phyloP scores from a whole-genome alignment of 805 yeast genomes.

The Candida ovalis region DNA sequence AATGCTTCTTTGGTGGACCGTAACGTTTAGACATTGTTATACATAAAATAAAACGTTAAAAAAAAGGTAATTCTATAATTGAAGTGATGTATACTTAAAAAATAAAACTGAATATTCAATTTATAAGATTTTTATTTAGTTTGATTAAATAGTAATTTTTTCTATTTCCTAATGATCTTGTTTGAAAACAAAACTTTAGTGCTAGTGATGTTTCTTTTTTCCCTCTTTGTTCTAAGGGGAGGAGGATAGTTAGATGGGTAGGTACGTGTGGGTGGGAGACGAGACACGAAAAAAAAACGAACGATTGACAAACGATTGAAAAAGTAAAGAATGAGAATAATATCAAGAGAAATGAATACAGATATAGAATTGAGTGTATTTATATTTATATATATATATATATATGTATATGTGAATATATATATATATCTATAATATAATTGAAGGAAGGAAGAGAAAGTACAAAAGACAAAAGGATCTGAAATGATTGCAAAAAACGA shows the following conservation, averaged over 20 bases:
- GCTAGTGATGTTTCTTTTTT: too few species aligned
- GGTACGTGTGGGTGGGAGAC: too few species aligned
- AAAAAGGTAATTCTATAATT: neutral
- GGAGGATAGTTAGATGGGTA: too few species aligned
- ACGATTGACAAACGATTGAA: neutral
- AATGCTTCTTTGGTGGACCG: conserved; percentile 33
- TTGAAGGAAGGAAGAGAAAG: neutral
- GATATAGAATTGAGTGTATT: neutral
- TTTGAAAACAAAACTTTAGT: too few species aligned
- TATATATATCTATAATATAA: neutral
- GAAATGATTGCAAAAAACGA: neutral
- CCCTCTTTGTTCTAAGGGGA: too few species aligned
- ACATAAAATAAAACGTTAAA: neutral
- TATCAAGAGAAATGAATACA: neutral
- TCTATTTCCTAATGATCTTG: too few species aligned
- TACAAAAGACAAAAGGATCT: too few species aligned
- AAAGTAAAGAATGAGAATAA: neutral
- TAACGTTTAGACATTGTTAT: conserved; percentile 10
- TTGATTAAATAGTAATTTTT: too few species aligned
- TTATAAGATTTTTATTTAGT: too few species aligned
- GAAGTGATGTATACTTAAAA: neutral
- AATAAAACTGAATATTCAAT: too few species aligned
- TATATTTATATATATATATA: neutral
- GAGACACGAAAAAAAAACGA: neutral
- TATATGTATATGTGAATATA: neutral